A percentile compares a stretch with the other conserved stretches of the same genome.
phyloP scores from a whole-genome alignment of 129 eudicot genomes.

The Dittrichia graveolens region DNA sequence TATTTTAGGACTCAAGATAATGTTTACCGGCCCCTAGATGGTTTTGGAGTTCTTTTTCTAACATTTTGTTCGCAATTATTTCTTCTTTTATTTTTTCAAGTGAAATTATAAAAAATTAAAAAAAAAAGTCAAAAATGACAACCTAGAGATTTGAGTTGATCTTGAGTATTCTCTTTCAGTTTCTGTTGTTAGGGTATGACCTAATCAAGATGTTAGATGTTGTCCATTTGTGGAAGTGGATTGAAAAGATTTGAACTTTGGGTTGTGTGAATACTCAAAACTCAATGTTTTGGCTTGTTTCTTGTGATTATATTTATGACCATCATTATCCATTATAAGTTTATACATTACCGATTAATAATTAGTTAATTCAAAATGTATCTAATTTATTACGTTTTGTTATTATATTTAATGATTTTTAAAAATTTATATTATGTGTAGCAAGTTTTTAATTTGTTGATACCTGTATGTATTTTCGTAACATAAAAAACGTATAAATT shows the following conservation, averaged over 20 bases:
- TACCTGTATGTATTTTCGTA: too few relatives aligned
- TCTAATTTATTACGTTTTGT: too few relatives aligned
- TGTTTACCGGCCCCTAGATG: background rate
- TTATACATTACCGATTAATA: too few relatives aligned
- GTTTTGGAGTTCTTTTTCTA: background rate
- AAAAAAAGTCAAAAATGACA: background rate
- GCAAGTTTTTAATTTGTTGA: too few relatives aligned
- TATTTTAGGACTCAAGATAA: too few relatives aligned
- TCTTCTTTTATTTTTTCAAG: background rate
- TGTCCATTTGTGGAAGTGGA: slow-evolving; percentile 35
- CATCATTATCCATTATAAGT: slow-evolving; percentile 1
- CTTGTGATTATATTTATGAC: background rate
- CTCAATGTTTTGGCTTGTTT: slow-evolving; percentile 28
- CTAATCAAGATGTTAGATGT: slow-evolving; percentile 23
- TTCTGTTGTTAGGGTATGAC: slow-evolving; percentile 28
- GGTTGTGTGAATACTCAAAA: slow-evolving; percentile 28
- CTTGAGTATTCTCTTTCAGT: slow-evolving; percentile 2
- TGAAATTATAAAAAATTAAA: background rate
- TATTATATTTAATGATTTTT: too few relatives aligned
- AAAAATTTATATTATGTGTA: too few relatives aligned
- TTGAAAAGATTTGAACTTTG: slow-evolving; percentile 16
- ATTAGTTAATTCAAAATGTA: too few relatives aligned
- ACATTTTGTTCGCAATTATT: background rate
- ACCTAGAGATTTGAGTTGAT: slow-evolving; percentile 21
- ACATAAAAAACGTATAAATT: too few relatives aligned